Base-by-base conservation (phyloP, 805 yeast genomes). In the Hanseniaspora mollemarum region DNA sequence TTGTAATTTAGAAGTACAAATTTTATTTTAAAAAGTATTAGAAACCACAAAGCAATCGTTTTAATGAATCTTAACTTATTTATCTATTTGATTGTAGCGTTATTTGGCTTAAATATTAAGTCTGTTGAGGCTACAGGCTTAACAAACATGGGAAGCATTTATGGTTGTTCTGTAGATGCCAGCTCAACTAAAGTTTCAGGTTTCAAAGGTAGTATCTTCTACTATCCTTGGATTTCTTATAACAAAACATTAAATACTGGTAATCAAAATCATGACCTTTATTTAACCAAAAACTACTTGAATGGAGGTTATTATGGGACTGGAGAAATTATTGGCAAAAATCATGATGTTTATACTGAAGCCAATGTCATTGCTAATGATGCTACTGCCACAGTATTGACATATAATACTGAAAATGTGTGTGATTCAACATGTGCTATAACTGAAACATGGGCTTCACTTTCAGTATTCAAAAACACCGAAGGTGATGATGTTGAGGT, bases 241-340 rank as follows among this genome's bases (percentile, higher is more conserved):
- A 7, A 35, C 22, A 12, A 37, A 19, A 3, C 3, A 4, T 8
- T 19, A 2, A 33, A 33, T 12, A 28, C 22, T 9, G 43, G 46
- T 40, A 25, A 4, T 10, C 49, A 35, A 18, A 26, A 44, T 8
- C 2, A 1, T 3, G 13, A 1, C 7, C 16, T 36, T 1, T 35
- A 35, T 15, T 25, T 33, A 2, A 15, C 16, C 2, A 18, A 16
- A 8, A 2, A 19, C 1, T 44, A 44, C 25, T 41, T 49, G 16
- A 25, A 32, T 19, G 45, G 51, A 2, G 51, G 51, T 5, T 46
- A 39, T 39, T 25, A 18, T 10, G 51, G 44, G 31, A 19, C 39
- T 28, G 29, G 36, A 3, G 26, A 15, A 21, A 43, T 24, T 12
- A 35, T 35, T 3, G 31, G 19, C 6, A 9, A 10, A 16, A 16